Base-by-base conservation (phyloP, 2,329 filamentous ascomycete species). In the Colletotrichum acutatum region DNA sequence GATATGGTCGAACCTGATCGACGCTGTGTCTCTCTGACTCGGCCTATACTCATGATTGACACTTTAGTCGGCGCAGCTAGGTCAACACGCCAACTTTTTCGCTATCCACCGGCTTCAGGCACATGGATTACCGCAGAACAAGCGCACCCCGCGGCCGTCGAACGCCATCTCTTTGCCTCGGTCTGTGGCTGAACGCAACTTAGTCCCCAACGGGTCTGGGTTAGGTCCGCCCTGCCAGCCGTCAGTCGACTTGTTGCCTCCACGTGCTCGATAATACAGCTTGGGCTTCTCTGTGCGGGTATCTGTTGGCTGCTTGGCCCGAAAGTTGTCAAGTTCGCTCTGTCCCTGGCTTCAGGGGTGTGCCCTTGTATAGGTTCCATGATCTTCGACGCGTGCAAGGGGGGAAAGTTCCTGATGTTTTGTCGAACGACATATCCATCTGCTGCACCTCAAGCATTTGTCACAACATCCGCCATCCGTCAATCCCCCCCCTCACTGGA, bases 401-500 rank as follows among this genome's bases (percentile, higher is more conserved):
- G 59, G 53, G 65, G 58, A 65, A 73, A 73, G 54, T 56, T 57
- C 66, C 66, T 72, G 65, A 72, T 72, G 65, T 63, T 62, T 52
- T 58, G 53, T 63, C 37, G 65, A 42, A 59, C 64, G 28, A 52
- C 69, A 63, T 59, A 68, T 65, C 53, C 64, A 59, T 63, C 24
- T 56, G 49, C 67, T 46, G 59, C 66, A 72, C 66, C 53, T 66
- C 58, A 34, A 65, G 54, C 59, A 46, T 46, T 66, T 73, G 60
- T 70, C 70, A 70, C 56, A 34, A 60, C 66, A 66, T 67, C 54
- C 60, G 54, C 42, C 66, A 70, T 59, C 66, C 59, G 69, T 57
- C 65, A 59, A 34, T 61, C 22, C 26, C 49, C 46, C 46, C 46
- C 54, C 49, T 54, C 14, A 54, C 16, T 24, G 5, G 42, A 32